Base-by-base conservation (phyloP, 2,329 filamentous ascomycete species). In the Alternaria sp. region DNA sequence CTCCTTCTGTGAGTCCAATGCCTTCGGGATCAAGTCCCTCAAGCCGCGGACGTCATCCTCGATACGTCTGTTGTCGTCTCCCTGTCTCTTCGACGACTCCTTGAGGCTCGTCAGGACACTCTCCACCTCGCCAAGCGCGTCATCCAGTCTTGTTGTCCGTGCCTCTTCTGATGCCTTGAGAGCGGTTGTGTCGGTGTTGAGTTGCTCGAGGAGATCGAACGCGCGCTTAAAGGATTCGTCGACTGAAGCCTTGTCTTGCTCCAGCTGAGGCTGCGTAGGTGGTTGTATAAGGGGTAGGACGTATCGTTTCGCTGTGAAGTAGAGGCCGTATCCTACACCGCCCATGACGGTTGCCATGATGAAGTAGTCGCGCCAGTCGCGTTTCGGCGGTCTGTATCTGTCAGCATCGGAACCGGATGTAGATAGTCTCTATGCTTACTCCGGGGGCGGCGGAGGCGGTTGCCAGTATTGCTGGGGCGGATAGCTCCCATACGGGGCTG, bases 281-380 rank as follows among this genome's bases (percentile, higher is more conserved):
- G 96, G 96, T 12, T 94, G 91, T 64, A 99, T 93, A 26, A 99
- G 84, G 45, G 96, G 96, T 67, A 91, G 88, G 61, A 99, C 89
- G 74, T 99, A 99, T 75, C 96, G 92, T 89, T 96, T 71, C 64
- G 93, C 92, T 15, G 97, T 87, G 68, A 90, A 88, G 78, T 96
- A 99, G 21, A 97, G 81, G 0, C 94, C 95, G 75, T 97, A 98
- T 43, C 93, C 87, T 19, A 97, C 90, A 52, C 94, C 93, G 61
- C 93, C 91, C 66, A 96, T 91, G 12, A 98, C 92, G 0, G 96
- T 99, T 8, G 96, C 96, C 93, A 98, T 97, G 81, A 99, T 98
- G 82, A 99, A 99, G 92, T 93, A 98, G 78, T 99, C 96, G 65
- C 96, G 88, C 96, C 96, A 99, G 82, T 99, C 96, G 75, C 96